phyloP scores from a whole-genome alignment of 2,329 filamentous ascomycete genomes.

The Aspergillus sclerotialis region DNA sequence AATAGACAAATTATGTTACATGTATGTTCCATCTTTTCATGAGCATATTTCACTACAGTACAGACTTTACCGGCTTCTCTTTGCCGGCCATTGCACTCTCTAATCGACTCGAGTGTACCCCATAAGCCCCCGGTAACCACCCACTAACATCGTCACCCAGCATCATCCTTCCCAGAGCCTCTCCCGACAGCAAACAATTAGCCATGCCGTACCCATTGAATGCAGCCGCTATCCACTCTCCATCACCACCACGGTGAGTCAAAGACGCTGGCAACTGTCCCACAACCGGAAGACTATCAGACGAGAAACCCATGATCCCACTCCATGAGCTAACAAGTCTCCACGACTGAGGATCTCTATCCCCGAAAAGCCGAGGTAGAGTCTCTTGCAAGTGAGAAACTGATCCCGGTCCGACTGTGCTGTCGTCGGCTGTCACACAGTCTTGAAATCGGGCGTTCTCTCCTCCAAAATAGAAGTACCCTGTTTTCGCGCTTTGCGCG shows the following conservation, averaged over 20 bases:
- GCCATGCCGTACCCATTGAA: slow-evolving; percentile 64
- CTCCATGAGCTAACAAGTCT: slow-evolving; percentile 21
- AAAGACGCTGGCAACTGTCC: slow-evolving; percentile 39
- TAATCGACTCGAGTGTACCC: slow-evolving; percentile 10
- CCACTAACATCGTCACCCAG: slow-evolving; percentile 17
- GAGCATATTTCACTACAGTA: background rate
- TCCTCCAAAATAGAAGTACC: slow-evolving; percentile 21
- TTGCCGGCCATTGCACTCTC: no score
- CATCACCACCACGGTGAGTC: slow-evolving; percentile 22
- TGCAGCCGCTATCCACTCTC: slow-evolving; percentile 50
- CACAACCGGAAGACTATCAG: slow-evolving; percentile 46
- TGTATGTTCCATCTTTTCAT: no score
- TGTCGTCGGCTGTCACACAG: slow-evolving; percentile 17
- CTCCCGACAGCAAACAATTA: slow-evolving; percentile 40
- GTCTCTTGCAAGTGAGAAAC: slow-evolving; percentile 12
- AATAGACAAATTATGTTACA: no score
- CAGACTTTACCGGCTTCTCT: background rate
- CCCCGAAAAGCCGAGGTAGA: slow-evolving; percentile 15
- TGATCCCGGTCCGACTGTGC: slow-evolving; percentile 8
- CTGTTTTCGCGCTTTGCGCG: slow-evolving; percentile 18
- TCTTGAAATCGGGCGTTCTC: slow-evolving; percentile 15
- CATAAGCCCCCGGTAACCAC: slow-evolving; percentile 22
- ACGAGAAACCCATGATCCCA: slow-evolving; percentile 45
- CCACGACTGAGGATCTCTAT: slow-evolving; percentile 7
- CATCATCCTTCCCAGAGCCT: slow-evolving; percentile 22